Conservation (phyloP, 176 grass and related monocot species). For the Oryza meridionalis region DNA sequence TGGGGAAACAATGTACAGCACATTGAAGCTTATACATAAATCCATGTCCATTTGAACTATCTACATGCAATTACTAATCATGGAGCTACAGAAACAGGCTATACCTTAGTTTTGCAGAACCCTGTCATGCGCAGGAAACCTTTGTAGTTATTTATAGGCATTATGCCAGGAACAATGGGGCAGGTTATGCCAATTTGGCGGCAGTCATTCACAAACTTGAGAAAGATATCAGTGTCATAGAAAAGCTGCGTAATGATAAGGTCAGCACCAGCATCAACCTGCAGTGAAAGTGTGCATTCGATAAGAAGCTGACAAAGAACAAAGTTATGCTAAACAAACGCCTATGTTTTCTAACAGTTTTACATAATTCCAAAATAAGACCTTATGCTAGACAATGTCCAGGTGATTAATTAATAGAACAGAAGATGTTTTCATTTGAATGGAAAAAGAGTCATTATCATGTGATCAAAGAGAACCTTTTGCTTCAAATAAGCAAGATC, state of each 20-base stretch:
- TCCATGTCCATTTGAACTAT: slow-evolving; percentile 9
- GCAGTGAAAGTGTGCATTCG: slow-evolving; percentile 20
- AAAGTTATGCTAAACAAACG: not conserved
- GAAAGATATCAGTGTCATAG: slow-evolving; percentile 86
- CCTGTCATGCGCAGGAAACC: slow-evolving; percentile 84
- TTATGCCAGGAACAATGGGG: slow-evolving; percentile 93
- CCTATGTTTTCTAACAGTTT: not conserved
- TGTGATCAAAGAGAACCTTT: slow-evolving; percentile 56
- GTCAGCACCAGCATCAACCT: slow-evolving; percentile 92
- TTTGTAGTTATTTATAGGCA: slow-evolving; percentile 93
- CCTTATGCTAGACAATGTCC: slow-evolving; percentile 1
- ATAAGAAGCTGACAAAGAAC: slow-evolving; percentile 20
- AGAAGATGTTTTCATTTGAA: slow-evolving; percentile 19
- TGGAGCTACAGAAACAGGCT: slow-evolving; percentile 11
- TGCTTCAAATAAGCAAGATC: slow-evolving; percentile 89
- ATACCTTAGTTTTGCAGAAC: slow-evolving; percentile 92
- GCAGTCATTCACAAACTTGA: slow-evolving; percentile 92
- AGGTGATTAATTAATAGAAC: slow-evolving; percentile 26
- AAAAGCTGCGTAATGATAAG: slow-evolving; percentile 85
- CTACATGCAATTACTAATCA: slow-evolving; percentile 27
- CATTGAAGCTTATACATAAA: slow-evolving; percentile 12
- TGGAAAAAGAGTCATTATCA: slow-evolving; percentile 21
- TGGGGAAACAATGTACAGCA: too few species aligned
- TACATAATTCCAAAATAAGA: slow-evolving; percentile 15
- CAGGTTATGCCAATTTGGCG: slow-evolving; percentile 88